Evolutionary conservation across 768 basidiomycete genomes (phyloP).

Genomic region (Amanita fuliginea): DNA sequence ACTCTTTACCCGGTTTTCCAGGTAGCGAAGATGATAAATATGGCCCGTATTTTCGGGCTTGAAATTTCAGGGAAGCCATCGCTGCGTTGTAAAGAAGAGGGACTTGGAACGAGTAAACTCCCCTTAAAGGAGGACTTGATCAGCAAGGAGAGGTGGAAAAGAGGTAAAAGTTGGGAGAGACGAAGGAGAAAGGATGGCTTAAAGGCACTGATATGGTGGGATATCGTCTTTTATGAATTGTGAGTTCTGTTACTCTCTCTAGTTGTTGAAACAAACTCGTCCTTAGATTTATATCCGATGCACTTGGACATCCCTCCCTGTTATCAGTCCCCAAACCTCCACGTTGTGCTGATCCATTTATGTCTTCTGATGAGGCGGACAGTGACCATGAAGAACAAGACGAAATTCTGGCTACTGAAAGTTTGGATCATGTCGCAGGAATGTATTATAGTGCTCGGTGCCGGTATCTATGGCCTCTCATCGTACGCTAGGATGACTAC

Average conservation of each 20-base stretch:
- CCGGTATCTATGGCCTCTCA: constrained; percentile 32
- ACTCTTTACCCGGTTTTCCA: background rate
- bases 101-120: background rate
- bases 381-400: constrained; percentile 6
- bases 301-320: constrained; percentile 49
- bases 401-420: constrained; percentile 7
- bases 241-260: constrained; percentile 25
- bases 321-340: constrained; percentile 45
- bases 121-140: background rate
- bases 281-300: constrained; percentile 58
- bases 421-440: constrained; percentile 26
- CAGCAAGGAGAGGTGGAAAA: background rate
- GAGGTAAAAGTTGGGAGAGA: constrained; percentile 8
- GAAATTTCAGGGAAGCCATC: constrained; percentile 37
- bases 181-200: constrained; percentile 22
- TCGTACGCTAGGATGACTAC: background rate
- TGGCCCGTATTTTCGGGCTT: constrained; percentile 55
- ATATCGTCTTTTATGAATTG: constrained; percentile 69
- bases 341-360: constrained; percentile 26
- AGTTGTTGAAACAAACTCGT: constrained; percentile 2
- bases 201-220: constrained; percentile 59
- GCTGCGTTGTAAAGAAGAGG: constrained; percentile 22
- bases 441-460: constrained; percentile 33
- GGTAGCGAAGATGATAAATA: constrained; percentile 45
- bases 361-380: constrained; percentile 8